Base-by-base conservation (phyloP, 169 alveolate genomes). In the Plasmodium coatneyi region DNA sequence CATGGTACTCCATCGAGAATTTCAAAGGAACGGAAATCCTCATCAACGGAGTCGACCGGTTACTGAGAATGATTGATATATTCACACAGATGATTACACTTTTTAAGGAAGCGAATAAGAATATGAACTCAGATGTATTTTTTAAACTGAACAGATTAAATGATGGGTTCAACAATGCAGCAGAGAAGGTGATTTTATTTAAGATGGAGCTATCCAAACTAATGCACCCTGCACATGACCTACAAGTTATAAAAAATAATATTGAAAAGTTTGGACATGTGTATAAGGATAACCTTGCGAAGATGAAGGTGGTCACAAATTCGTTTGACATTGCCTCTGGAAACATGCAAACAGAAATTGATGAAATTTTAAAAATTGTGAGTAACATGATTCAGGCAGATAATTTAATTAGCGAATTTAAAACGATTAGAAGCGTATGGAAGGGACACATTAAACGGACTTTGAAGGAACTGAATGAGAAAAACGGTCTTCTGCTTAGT, bases 311-410 rank as follows among this genome's bases (percentile, higher is more conserved):
- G 12, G 71, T 12, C 5, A 39, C 74, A 36, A 71, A 83, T 34
- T 70, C 82, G 1, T 83, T 41, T 83, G 41, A 54, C 1, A 71
- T 70, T 22, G 92, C 92, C 12, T 36, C 92, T 9, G 74, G 14
- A 9, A 70, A 83, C 12, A 39, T 83, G 78, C 71, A 83, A 7
- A 7, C 71, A 3, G 92, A 83, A 41, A 70, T 83, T n/a, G 92
- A 83, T 4, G 78, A 66, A 70, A 1, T 83, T 19, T 66, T 83
- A 28, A n/a, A 71, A 39, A 39, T 32, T 14, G 46, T 83, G 4
- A 83, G 92, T 71, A 36, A 41, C 14, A 71, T 66, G 34, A 41
- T 83, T 41, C 32, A 66, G 52, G 34, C 41, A 14, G 92, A 83
- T 14, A 83, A 39, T 41, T 71, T 83, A 36, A 6, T 83, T 41